A percentile compares a stretch with the other conserved stretches of the same genome.
phyloP scores from a whole-genome alignment of 331 rosid genomes.

The Telfairia occidentalis region DNA sequence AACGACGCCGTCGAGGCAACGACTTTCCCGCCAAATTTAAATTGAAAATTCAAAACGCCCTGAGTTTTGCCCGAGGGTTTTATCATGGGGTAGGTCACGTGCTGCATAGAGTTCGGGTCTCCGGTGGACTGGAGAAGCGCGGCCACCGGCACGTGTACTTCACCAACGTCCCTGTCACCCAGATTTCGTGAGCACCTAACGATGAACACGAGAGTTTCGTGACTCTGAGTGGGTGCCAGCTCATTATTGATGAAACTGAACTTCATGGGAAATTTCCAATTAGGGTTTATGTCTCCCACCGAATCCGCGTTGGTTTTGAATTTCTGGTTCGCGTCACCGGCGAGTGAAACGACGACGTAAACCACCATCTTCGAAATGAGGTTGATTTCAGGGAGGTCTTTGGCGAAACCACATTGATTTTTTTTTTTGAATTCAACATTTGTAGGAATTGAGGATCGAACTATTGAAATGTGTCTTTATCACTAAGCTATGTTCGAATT shows the following conservation, averaged over 20 bases:
- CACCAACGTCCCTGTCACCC: too few species aligned
- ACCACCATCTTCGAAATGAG: slow-evolving; percentile 57
- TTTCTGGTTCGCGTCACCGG: background rate
- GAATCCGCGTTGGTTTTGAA: background rate
- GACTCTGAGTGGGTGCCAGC: background rate
- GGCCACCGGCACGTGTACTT: too few species aligned
- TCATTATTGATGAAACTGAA: background rate
- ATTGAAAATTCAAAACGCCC: background rate
- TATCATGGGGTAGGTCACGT: background rate
- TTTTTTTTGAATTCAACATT: too few species aligned
- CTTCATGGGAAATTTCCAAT: background rate
- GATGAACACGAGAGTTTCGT: too few species aligned
- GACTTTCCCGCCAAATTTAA: background rate
- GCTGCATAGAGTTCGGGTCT: too few species aligned
- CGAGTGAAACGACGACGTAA: slow-evolving; percentile 50
- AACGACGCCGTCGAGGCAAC: background rate
- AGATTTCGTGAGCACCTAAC: too few species aligned
- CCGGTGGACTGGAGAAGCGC: too few species aligned
- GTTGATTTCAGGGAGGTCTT: slow-evolving; percentile 41
- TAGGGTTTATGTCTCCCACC: background rate
- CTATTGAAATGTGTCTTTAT: too few species aligned
- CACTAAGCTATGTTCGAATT: too few species aligned
- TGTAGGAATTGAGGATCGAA: too few species aligned
- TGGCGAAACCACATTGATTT: slow-evolving; percentile 51
- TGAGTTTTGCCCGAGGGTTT: background rate